Evolutionary conservation across 768 basidiomycete genomes (phyloP).

Genomic region (Gymnopilus dilepis): DNA sequence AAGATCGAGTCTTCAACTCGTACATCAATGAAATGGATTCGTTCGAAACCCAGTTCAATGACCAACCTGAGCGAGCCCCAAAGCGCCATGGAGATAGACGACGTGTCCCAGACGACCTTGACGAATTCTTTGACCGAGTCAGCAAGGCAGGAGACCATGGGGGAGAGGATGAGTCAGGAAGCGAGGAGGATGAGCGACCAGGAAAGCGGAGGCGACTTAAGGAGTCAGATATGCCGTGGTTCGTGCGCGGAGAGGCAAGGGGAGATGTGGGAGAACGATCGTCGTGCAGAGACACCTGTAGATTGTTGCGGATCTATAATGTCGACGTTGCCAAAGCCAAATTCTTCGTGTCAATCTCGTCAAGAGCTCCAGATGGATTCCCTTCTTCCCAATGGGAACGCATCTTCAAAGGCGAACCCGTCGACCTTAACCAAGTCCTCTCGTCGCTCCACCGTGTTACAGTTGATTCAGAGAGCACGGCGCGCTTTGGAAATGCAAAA

Average conservation of each 20-base stretch:
- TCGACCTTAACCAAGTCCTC: conserved; percentile 37
- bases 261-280: background rate
- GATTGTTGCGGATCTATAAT: background rate
- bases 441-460: conserved; percentile 19
- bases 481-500: conserved; percentile 24
- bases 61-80: no score
- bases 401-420: conserved; percentile 27
- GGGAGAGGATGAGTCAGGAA: no score
- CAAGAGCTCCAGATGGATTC: background rate
- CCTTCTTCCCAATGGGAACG: conserved; percentile 20
- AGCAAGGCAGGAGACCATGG: no score
- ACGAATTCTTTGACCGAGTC: no score
- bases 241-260: background rate
- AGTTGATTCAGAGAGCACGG: conserved; percentile 14
- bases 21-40: no score
- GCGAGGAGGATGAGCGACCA: no score
- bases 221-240: background rate
- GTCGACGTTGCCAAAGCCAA: background rate
- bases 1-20: no score
- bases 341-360: background rate
- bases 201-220: background rate
- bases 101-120: no score
- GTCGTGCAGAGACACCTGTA: background rate
- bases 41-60: no score
- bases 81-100: no score